A percentile compares a stretch with the other conserved stretches of the same genome.
Evolutionary conservation across 2,329 filamentous ascomycete species (phyloP).

Genomic region (Xylariaceae sp.): DNA sequence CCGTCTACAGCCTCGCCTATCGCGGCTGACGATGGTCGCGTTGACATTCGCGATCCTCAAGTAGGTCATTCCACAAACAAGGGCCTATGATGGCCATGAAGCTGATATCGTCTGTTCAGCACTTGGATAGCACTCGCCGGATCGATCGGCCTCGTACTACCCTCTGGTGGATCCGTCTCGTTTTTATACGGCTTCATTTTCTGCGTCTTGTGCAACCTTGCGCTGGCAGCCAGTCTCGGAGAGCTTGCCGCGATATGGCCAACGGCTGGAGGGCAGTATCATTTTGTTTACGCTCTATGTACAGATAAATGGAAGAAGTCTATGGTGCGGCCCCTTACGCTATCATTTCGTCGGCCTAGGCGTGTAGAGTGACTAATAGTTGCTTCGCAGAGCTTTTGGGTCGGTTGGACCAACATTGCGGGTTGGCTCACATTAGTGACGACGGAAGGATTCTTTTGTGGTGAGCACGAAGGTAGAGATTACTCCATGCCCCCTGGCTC

Average conservation of each 20-base stretch:
- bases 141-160: slow-evolving; percentile 50
- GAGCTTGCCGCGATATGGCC: slow-evolving; percentile 54
- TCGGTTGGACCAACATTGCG: slow-evolving; percentile 54
- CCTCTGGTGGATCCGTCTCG: slow-evolving; percentile 50
- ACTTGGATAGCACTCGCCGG: slow-evolving; percentile 51
- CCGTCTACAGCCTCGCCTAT: slow-evolving; percentile 47
- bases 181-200: slow-evolving; percentile 55
- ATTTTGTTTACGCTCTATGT: slow-evolving; percentile 51
- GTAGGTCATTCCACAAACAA: slow-evolving; percentile 33
- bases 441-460: slow-evolving; percentile 51
- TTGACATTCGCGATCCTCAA: slow-evolving; percentile 53
- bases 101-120: slow-evolving; percentile 28
- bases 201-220: slow-evolving; percentile 53
- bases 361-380: neutral
- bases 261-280: slow-evolving; percentile 55
- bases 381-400: slow-evolving; percentile 48
- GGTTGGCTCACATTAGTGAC: slow-evolving; percentile 55
- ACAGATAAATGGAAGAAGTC: slow-evolving; percentile 47
- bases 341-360: no score
- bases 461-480: slow-evolving; percentile 31
- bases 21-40: slow-evolving; percentile 51
- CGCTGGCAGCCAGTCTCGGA: slow-evolving; percentile 50
- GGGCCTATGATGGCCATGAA: neutral
- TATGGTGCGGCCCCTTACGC: slow-evolving; percentile 40
- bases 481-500: neutral